Evolutionary conservation across 768 basidiomycete genomes (phyloP).

Genomic region (Lentinula raphanica): DNA sequence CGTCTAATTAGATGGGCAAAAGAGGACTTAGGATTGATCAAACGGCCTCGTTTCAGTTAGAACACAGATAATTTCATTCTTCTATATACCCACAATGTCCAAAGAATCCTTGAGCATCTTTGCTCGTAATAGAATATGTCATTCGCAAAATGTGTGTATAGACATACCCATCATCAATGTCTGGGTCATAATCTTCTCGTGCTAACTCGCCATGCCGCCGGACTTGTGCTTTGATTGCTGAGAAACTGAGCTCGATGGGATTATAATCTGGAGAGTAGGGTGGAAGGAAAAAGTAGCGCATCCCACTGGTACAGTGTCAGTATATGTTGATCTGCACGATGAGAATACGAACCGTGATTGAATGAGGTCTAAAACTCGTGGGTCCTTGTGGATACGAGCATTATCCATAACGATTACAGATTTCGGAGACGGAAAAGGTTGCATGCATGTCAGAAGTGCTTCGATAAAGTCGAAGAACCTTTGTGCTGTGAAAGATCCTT

Average conservation of each 20-base stretch:
- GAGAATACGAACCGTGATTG: slow-evolving; percentile 18
- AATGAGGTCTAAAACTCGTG: slow-evolving; percentile 19
- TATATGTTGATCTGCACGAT: too few species aligned
- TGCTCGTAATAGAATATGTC: slow-evolving; percentile 3
- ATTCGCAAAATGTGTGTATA: slow-evolving; percentile 5
- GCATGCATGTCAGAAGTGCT: slow-evolving; percentile 23
- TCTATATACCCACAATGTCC: slow-evolving; percentile 9
- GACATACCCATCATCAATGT: slow-evolving; percentile 6
- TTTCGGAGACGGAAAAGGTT: slow-evolving; percentile 20
- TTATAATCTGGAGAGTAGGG: slow-evolving; percentile 24
- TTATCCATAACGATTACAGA: slow-evolving; percentile 34
- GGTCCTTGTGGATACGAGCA: slow-evolving; percentile 26
- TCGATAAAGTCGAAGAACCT: slow-evolving; percentile 21
- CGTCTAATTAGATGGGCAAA: not conserved
- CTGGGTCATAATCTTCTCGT: not conserved
- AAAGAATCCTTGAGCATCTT: slow-evolving; percentile 4
- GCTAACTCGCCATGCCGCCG: slow-evolving; percentile 6
- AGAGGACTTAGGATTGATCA: too few species aligned
- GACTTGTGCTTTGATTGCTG: slow-evolving; percentile 15
- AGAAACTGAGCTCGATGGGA: slow-evolving; percentile 21
- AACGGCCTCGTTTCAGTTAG: too few species aligned
- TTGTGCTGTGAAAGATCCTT: slow-evolving; percentile 17
- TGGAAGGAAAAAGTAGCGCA: slow-evolving; percentile 17
- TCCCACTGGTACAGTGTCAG: too few species aligned
- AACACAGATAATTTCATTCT: too few species aligned